phyloP scores from a whole-genome alignment of 1,139 yeast genomes.

The Candida sp. region DNA sequence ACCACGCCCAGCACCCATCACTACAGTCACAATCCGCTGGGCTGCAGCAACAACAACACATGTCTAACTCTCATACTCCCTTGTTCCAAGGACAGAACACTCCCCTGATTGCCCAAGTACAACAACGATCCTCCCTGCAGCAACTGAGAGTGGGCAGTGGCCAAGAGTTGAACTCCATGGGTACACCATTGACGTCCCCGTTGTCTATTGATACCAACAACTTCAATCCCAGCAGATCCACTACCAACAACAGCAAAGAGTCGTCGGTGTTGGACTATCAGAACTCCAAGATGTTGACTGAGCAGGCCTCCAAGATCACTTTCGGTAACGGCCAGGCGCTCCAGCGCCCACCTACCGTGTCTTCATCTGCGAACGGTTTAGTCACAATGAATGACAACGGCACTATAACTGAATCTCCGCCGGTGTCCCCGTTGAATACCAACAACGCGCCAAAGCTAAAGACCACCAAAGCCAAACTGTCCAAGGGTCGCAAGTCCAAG shows the following conservation, averaged over 20 bases:
- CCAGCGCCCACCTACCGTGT: neutral
- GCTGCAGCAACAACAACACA: neutral
- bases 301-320: constrained; percentile 10
- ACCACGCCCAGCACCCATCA: constrained; percentile 5
- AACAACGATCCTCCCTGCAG: neutral
- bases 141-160: neutral
- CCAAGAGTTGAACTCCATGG: neutral
- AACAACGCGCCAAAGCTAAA: constrained; percentile 1
- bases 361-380: neutral
- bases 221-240: neutral
- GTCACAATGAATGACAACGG: neutral
- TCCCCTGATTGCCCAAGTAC: neutral
- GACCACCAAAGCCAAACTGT: neutral
- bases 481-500: constrained; percentile 2
- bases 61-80: neutral
- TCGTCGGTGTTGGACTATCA: constrained; percentile 7
- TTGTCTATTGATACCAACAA: constrained; percentile 9
- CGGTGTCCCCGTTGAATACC: constrained; percentile 10
- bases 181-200: constrained; percentile 13
- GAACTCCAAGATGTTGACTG: constrained; percentile 6
- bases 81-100: constrained; percentile 3
- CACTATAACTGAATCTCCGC: constrained; percentile 4
- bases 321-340: constrained; percentile 1
- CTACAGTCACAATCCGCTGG: neutral
- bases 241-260: constrained; percentile 4